Evolutionary conservation across 2,329 filamentous ascomycete species (phyloP), one percentile per base, ranked within the genome.

Genomic region (Alternaria viburni): DNA sequence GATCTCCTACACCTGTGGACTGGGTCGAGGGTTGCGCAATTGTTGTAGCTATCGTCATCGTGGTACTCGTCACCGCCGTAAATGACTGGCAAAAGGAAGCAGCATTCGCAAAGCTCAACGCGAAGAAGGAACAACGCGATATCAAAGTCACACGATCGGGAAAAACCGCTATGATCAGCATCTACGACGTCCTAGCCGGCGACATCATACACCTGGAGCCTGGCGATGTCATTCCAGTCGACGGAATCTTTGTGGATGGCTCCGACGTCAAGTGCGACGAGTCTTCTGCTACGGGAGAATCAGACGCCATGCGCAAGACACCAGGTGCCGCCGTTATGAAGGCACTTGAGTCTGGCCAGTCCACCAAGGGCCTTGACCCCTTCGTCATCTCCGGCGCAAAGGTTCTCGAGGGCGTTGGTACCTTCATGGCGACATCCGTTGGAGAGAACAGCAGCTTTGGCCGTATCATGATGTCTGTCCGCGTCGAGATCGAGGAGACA

Each of bases 241-340:
- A 92, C 72, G 90, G 90, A 1, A 83, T 91, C 54, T 87, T 92
- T 64, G 88, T 92, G 61, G 83, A 85, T 11, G 89, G 89, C 6
- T 86, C 90, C 66, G 86, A 87, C 51, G 78, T 91, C 57, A 88
- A 89, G 76, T 92, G 90, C 70, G 90, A 92, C 69, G 90, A 92
- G 73, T 91, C 89, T 1, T 91, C 89, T 10, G 88, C 89, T 1
- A 92, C 90, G 4, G 90, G 90, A 67, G 90, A 92, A 75, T 91
- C 89, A 0, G 90, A 92, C 71, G 85, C 89, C 32, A 86, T 92
- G 74, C 88, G 87, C 75, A 92, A 93, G 80, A 87, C 85, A 0
- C 77, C 82, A 6, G 89, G 86, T 12, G 83, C 88, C 17, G 86
- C 88, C 64, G 88, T 88, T 41, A 88, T 86, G 80, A 80, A 85